Conservation (phyloP, 148 eudicot genomes). For the Heliosperma pusillum region DNA sequence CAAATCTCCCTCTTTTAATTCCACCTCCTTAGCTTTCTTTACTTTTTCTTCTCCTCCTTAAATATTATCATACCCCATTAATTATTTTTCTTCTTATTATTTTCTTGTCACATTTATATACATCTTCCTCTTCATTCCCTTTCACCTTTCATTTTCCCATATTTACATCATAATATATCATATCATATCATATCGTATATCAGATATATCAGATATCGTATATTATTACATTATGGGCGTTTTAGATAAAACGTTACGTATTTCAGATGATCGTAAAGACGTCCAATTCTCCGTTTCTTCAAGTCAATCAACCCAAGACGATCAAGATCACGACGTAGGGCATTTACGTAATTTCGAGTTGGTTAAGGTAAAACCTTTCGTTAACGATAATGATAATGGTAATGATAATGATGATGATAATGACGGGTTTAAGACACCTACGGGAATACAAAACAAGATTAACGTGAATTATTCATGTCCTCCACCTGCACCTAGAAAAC, state of each 20-base stretch:
- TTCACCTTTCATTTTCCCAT: background rate
- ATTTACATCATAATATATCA: background rate
- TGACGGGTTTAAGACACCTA: constrained; percentile 17
- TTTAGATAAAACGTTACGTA: background rate
- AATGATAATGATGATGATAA: background rate
- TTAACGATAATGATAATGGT: background rate
- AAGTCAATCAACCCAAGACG: background rate
- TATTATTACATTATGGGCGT: background rate
- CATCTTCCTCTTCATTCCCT: background rate
- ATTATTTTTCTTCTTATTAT: background rate
- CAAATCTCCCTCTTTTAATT: constrained; percentile 21
- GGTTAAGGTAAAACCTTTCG: background rate
- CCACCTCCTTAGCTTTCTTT: constrained; percentile 13
- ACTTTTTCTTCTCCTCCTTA: background rate
- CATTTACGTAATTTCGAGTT: background rate
- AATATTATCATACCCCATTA: background rate
- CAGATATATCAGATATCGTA: no score
- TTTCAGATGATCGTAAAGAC: background rate
- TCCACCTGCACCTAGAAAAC: constrained; percentile 9
- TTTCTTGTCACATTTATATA: background rate
- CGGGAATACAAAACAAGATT: background rate
- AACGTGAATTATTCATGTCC: constrained; percentile 5
- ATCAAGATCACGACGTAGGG: background rate
- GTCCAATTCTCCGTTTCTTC: background rate
- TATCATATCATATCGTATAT: no score